phyloP scores from a whole-genome alignment of 192 early-diverging fungal species.

The Coemansia sp. region DNA sequence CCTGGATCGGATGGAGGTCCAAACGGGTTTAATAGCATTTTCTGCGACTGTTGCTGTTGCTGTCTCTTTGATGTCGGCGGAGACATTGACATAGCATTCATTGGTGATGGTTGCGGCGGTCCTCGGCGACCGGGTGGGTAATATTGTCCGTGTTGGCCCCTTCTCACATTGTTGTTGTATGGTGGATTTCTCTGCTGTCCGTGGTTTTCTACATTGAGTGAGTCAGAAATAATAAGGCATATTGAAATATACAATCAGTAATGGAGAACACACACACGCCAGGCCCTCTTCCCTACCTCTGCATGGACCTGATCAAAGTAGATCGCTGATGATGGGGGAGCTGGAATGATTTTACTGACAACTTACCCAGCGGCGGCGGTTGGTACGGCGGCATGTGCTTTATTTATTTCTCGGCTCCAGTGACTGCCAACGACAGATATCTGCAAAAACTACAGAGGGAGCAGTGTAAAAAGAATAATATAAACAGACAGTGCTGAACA shows the following conservation, averaged over 20 bases:
- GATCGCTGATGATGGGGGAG: no score
- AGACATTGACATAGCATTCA: background rate
- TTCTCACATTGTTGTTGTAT: slow-evolving; percentile 5
- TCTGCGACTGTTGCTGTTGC: slow-evolving; percentile 1
- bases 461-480: no score
- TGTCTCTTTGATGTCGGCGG: background rate
- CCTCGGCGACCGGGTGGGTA: background rate
- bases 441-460: background rate
- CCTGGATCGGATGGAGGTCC: slow-evolving; percentile 11
- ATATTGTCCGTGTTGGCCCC: slow-evolving; percentile 1
- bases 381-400: slow-evolving; percentile 36
- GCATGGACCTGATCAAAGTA: no score
- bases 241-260: no score
- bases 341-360: background rate
- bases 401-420: background rate
- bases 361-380: slow-evolving; percentile 37
- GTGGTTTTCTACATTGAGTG: background rate
- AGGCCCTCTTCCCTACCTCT: no score
- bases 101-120: slow-evolving; percentile 3
- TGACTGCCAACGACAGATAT: background rate
- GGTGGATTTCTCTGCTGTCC: background rate
- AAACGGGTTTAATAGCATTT: slow-evolving; percentile 31
- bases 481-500: no score
- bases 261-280: no score
- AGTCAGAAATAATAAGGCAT: no score